Base-by-base conservation (phyloP, 192 early-diverging fungal species). In the Coemansia brasiliensis region DNA sequence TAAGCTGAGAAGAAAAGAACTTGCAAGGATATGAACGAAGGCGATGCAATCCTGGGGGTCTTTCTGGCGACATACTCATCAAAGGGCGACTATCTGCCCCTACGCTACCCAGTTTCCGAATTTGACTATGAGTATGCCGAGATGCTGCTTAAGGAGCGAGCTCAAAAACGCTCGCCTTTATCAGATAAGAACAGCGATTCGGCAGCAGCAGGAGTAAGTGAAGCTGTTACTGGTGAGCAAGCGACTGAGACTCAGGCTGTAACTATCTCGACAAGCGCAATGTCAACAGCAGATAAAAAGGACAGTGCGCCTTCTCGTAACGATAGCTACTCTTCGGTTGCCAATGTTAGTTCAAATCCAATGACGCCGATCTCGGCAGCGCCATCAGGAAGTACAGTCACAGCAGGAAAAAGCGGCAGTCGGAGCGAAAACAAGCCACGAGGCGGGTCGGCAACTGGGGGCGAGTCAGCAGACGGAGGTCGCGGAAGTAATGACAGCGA, bases 1-100 rank as follows among this genome's bases (percentile, higher is more conserved):
- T 7, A 2, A 35, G 32, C 32, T 10, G 32, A 35, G 32, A 10
- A 10, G 10, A 10, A 5, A 35, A 35, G 32, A 35, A 10, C 32
- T 5, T 18, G 44, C 32, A 35, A 5, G 32, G 32, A 35, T 35
- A 59, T 54, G 63, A 58, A 66, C 42, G 63, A 55, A 4, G 74
- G 66, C 9, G 17, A 59, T 13, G 75, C 75, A 6, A 66, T 79
- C 17, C 58, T 79, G 20, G 75, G 75, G 7, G 57, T 79, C 20
- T 79, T 79, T 38, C 49, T 79, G 53, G 75, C 75, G 35, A 79
- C 75, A 25, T 79, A 79, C 50, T 79, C 75, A 38, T 73, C 75
- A 29, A 72, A 79, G 45, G 75, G 75, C 63, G 70, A 79, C 29
- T 67, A 79, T 22, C 46, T 79, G 45, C 75, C 75, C 7, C 39